Evolutionary conservation across 129 eudicot genomes (phyloP).

Genomic region (Ambrosia artemisiifolia): DNA sequence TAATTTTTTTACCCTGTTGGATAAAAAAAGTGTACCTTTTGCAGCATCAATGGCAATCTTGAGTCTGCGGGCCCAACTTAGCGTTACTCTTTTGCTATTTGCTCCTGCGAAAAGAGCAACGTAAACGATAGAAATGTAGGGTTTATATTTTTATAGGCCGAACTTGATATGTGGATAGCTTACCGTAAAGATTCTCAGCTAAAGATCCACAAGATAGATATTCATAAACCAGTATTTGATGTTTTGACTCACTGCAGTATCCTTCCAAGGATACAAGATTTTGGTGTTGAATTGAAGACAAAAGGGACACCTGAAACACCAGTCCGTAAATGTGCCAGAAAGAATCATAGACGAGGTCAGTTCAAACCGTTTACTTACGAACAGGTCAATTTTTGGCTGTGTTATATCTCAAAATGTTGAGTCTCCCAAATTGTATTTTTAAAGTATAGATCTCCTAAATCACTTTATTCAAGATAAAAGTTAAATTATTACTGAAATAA

Average conservation of each 20-base stretch:
- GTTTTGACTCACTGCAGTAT: conserved; percentile 77
- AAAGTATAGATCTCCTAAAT: too few relatives aligned
- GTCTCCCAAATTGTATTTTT: conserved; percentile 1
- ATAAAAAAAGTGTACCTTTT: conserved; percentile 48
- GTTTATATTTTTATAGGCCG: not conserved
- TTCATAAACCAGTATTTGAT: conserved; percentile 84
- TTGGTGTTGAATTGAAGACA: conserved; percentile 79
- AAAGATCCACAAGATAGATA: conserved; percentile 85
- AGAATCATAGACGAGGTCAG: not conserved
- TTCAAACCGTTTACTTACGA: not conserved
- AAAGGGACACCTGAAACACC: conserved; percentile 55
- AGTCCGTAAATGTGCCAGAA: conserved; percentile 13
- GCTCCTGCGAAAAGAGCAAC: conserved; percentile 48
- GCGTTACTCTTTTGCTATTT: conserved; percentile 55
- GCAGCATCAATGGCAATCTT: conserved; percentile 95
- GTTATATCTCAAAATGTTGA: not conserved
- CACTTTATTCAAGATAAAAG: too few relatives aligned
- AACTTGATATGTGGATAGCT: not conserved
- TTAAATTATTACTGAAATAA: too few relatives aligned
- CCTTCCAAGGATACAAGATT: conserved; percentile 89
- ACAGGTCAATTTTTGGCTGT: not conserved
- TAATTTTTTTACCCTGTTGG: too few relatives aligned
- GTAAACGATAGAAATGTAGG: conserved; percentile 12
- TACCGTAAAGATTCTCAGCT: conserved; percentile 83
- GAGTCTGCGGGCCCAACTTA: conserved; percentile 91